Evolutionary conservation across 2,329 filamentous ascomycete species (phyloP), one percentile per base, ranked within the genome.

Genomic region (Fusarium ambrosium): DNA sequence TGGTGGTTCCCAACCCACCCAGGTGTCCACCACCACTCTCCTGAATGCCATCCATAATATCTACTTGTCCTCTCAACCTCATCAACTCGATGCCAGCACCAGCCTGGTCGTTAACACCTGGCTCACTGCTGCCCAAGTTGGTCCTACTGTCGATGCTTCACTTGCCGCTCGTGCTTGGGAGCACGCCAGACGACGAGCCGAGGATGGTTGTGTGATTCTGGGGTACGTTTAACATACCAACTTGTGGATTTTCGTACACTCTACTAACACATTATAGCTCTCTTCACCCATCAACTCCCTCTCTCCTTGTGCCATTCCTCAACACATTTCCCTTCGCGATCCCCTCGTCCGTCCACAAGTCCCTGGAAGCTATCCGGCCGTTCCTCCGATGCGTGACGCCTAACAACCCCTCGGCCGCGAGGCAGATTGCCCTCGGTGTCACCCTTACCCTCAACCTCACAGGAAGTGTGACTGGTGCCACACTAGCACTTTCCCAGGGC

Each of bases 31-130:
- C 3, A 98, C 95, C 2, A 97, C 95, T 1, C 89, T 98, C 56
- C 90, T 99, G 66, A 98, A 98, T 84, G 91, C 94, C 66, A 89
- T 98, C 55, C 97, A 99, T 85, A 95, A 94, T 78, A 93, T 94
- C 80, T 98, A 97, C 83, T 89, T 94, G 58, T 91, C 93, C 4
- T 92, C 92, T 34, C 91, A 95, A 79, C 91, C 96, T n/a, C 97
- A 97, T 82, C 89, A 89, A 72, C 90, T 99, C 55, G 97, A 99
- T 83, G 92, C 95, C 58, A 95, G 94, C 76, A 97, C 95, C 39
- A 98, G 95, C 82, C 83, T 98, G 43, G 95, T 97, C 0, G 95
- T 98, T 75, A 98, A 98, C 85, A 98, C 95, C 67, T 98, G 95
- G 95, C 89, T 97, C 63, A 97, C 94, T 4, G 94, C 94, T 20